A percentile compares a stretch with the other conserved stretches of the same genome.
Evolutionary conservation across 805 yeast genomes (phyloP).

Genomic region (Jamesozyma lodderae): DNA sequence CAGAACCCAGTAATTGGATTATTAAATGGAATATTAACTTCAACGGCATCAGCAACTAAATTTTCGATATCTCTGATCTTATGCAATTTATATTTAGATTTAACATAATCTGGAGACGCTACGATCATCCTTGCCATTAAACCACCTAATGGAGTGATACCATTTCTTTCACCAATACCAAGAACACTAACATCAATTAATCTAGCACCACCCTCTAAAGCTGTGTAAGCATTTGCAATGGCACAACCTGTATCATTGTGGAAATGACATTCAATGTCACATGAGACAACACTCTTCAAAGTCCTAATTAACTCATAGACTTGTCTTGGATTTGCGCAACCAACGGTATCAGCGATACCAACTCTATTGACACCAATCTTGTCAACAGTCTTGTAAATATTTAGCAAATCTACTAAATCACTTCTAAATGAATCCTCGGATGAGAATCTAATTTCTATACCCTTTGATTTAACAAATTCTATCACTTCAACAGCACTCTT

Average conservation of each 20-base stretch:
- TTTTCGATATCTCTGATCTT: constrained; percentile 93
- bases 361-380: constrained; percentile 97
- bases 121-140: constrained; percentile 99
- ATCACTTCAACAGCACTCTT: constrained; percentile 93
- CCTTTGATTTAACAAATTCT: constrained; percentile 92
- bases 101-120: constrained; percentile 92
- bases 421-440: constrained; percentile 97
- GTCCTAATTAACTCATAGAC: constrained; percentile 94
- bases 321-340: constrained; percentile 98
- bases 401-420: constrained; percentile 87
- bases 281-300: constrained; percentile 81
- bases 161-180: constrained; percentile 98
- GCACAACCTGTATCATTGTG: constrained; percentile 99
- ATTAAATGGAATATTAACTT: constrained; percentile 94
- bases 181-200: constrained; percentile 93
- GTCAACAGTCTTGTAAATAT: constrained; percentile 93
- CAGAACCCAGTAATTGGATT: constrained; percentile 99
- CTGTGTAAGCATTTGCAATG: constrained; percentile 96
- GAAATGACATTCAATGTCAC: constrained; percentile 98
- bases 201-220: constrained; percentile 94
- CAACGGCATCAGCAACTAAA: constrained; percentile 93
- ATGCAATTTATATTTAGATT: constrained; percentile 88
- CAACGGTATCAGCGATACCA: constrained; percentile 98
- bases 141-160: constrained; percentile 95
- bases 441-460: constrained; percentile 91